Evolutionary conservation across 768 basidiomycete genomes (phyloP).

Genomic region (Cystofilobasidium capitatum): DNA sequence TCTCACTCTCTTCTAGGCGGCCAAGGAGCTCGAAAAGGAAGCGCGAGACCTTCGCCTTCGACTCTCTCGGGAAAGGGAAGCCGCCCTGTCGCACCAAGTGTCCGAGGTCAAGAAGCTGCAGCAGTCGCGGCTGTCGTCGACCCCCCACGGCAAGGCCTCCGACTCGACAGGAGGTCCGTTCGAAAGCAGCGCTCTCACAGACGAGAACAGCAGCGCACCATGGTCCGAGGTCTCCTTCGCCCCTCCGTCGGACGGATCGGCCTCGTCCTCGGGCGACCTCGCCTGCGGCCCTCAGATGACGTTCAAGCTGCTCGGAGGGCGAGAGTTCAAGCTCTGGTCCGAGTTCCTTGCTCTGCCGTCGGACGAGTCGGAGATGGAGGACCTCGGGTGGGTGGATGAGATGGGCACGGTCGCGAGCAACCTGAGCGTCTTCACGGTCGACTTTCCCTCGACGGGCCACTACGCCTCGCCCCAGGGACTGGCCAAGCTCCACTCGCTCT

Average conservation of each 20-base stretch:
- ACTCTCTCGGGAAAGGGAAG: constrained; percentile 4
- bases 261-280: constrained; percentile 1
- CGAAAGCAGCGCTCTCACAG: too few relatives aligned
- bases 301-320: constrained; percentile 17
- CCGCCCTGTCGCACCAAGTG: constrained; percentile 11
- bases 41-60: background rate
- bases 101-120: constrained; percentile 20
- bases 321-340: constrained; percentile 17
- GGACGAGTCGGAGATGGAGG: background rate
- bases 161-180: too few relatives aligned
- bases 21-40: background rate
- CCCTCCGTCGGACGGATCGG: background rate
- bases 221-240: constrained; percentile 16
- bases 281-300: constrained; percentile 4
- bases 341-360: constrained; percentile 5
- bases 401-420: background rate
- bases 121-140: background rate
- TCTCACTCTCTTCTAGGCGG: background rate
- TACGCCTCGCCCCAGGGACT: constrained; percentile 1
- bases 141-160: background rate
- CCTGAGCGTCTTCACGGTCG: constrained; percentile 7
- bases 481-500: constrained; percentile 1
- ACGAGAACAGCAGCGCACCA: too few relatives aligned
- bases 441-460: constrained; percentile 11
- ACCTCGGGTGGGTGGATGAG: background rate